Evolutionary conservation across 495 filamentous ascomycete species (phyloP).

Genomic region (Aspergillus homomorphus): DNA sequence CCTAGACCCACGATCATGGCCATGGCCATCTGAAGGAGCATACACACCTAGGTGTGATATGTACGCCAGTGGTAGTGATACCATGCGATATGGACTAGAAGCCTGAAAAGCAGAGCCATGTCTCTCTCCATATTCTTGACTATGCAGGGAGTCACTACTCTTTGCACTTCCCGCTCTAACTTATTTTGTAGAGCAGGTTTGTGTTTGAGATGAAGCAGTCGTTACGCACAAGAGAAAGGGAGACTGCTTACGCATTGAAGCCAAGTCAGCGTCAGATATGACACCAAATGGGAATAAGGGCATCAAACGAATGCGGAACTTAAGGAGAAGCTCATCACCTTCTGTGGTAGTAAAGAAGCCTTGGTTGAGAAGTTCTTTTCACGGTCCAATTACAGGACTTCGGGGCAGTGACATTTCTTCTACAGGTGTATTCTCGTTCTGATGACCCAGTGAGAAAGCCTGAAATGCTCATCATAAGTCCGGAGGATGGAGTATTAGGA

Average conservation of each 20-base stretch:
- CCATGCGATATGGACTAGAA: conserved; percentile 17
- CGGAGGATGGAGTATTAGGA: too few species aligned
- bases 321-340: neutral
- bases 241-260: neutral
- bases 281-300: conserved; percentile 2
- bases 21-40: conserved; percentile 8
- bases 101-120: conserved; percentile 14
- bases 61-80: conserved; percentile 12
- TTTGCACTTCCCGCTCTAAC: neutral
- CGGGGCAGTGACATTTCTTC: too few species aligned
- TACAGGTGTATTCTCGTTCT: too few species aligned
- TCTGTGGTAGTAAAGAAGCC: too few species aligned
- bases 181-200: neutral
- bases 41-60: conserved; percentile 8
- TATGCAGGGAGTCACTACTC: neutral
- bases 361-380: neutral
- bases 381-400: too few species aligned
- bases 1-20: neutral
- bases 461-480: too few species aligned
- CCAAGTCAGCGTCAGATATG: neutral
- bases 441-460: too few species aligned
- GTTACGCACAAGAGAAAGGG: conserved; percentile 10
- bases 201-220: conserved; percentile 1
- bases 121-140: conserved; percentile 1
- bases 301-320: neutral